Percentiles rank a stretch among this genome's conserved stretches.
These are phyloP conservation scores for Cryptosporidium tyzzeri DNA, from an alignment of 169 alveolate genomes.

Conservation along the genomic window DNA sequence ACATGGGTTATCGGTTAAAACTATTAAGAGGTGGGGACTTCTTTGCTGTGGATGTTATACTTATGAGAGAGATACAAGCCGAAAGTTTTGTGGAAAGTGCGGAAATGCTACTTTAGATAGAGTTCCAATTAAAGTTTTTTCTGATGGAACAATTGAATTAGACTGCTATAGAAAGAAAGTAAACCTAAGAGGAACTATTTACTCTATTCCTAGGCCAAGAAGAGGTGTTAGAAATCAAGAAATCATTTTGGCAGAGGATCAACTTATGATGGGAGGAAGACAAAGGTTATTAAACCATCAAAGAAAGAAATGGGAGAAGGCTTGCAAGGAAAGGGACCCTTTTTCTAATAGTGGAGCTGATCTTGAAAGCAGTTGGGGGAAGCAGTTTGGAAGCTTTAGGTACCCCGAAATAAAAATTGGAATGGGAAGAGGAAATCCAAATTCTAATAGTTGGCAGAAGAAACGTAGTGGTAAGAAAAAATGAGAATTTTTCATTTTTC, in stretches of 20 bases:
- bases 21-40: constrained; percentile 90
- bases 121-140: constrained; percentile 83
- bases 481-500: background rate
- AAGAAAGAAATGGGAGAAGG: constrained; percentile 77
- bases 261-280: constrained; percentile 83
- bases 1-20: constrained; percentile 87
- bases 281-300: constrained; percentile 79
- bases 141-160: constrained; percentile 79
- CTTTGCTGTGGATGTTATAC: constrained; percentile 84
- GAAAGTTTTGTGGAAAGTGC: constrained; percentile 88
- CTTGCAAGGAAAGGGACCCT: constrained; percentile 77
- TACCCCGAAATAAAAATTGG: constrained; percentile 79
- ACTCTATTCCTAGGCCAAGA: constrained; percentile 84
- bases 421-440: constrained; percentile 83
- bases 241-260: constrained; percentile 87
- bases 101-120: constrained; percentile 90
- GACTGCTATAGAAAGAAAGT: constrained; percentile 80
- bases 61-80: constrained; percentile 78
- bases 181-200: constrained; percentile 84
- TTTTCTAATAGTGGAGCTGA: constrained; percentile 66
- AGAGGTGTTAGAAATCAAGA: constrained; percentile 83
- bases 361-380: constrained; percentile 39
- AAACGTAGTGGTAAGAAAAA: constrained; percentile 31
- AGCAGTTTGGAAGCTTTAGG: constrained; percentile 65
- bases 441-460: constrained; percentile 82